A percentile compares a stretch with the other conserved stretches of the same genome.
These are phyloP conservation scores for Ciborinia camelliae DNA, from an alignment of 2,329 filamentous ascomycete species.

Conservation along the genomic window DNA sequence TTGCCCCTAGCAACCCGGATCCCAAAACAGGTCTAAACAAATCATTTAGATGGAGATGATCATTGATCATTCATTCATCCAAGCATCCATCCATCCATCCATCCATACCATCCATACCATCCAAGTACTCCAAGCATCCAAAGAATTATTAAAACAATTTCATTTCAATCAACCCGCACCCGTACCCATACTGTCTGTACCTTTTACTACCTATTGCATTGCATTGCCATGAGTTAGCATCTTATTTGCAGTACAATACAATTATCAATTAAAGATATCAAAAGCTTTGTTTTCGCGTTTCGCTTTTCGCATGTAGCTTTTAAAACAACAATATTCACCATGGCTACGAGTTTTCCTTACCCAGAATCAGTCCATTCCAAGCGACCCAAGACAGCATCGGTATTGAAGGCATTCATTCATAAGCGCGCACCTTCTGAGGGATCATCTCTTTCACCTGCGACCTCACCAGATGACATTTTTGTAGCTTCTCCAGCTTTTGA, in stretches of 20 bases:
- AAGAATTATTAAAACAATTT: background rate
- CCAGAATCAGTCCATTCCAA: conserved; percentile 32
- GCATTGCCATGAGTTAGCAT: conserved; percentile 4
- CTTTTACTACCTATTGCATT: background rate
- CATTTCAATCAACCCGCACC: background rate
- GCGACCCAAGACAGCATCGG: conserved; percentile 36
- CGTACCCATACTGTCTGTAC: background rate
- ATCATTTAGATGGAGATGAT: background rate
- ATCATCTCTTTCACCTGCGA: conserved; percentile 27
- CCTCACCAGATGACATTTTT: conserved; percentile 25
- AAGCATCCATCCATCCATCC: background rate
- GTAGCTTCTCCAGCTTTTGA: conserved; percentile 28
- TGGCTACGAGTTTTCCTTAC: conserved; percentile 33
- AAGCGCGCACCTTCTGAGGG: conserved; percentile 35
- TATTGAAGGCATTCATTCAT: conserved; percentile 38
- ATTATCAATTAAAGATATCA: too few relatives aligned
- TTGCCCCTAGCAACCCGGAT: background rate
- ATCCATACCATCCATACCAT: background rate
- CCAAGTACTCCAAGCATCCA: background rate
- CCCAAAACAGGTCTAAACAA: conserved; percentile 11
- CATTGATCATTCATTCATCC: background rate
- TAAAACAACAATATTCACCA: conserved; percentile 22
- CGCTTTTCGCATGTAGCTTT: background rate
- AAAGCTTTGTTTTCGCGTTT: background rate
- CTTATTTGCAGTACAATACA: conserved; percentile 1